A percentile compares a stretch with the other conserved stretches of the same genome.
These are phyloP conservation scores for Exobasidium rhododendri DNA, from an alignment of 1,284 basidiomycete genomes.

Conservation along the genomic window DNA sequence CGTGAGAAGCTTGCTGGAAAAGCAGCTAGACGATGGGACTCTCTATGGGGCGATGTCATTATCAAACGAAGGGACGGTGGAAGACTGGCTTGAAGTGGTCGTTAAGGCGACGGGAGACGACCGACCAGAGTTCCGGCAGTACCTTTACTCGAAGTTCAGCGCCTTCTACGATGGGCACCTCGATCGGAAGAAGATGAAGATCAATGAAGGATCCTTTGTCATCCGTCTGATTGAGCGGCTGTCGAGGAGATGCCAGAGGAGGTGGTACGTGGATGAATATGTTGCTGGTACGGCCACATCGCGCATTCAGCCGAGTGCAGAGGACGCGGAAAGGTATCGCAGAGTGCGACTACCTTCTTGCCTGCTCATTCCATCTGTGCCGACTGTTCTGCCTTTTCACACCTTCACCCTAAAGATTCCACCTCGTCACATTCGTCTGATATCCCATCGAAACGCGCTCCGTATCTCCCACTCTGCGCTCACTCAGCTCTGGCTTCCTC, in stretches of 20 bases:
- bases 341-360: conserved; percentile 56
- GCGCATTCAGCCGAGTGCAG: conserved; percentile 10
- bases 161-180: conserved; percentile 55
- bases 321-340: conserved; percentile 35
- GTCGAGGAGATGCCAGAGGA: conserved; percentile 60
- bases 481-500: conserved; percentile 60
- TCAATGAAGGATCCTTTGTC: conserved; percentile 62
- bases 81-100: conserved; percentile 60
- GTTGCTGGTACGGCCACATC: neutral
- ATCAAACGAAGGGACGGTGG: conserved; percentile 51
- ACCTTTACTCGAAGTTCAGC: conserved; percentile 56
- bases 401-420: conserved; percentile 62
- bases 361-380: conserved; percentile 58
- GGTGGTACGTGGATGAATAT: conserved; percentile 59
- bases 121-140: conserved; percentile 43
- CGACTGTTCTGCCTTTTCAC: conserved; percentile 64
- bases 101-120: conserved; percentile 37
- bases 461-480: conserved; percentile 61
- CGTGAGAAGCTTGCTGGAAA: conserved; percentile 57
- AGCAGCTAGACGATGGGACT: conserved; percentile 59
- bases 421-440: conserved; percentile 61
- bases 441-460: conserved; percentile 64
- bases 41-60: conserved; percentile 58
- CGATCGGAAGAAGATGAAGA: conserved; percentile 37
- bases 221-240: conserved; percentile 63